A percentile compares a stretch with the other conserved stretches of the same genome.
phyloP scores from a whole-genome alignment of 1,284 basidiomycete genomes.

The Malassezia caprae region DNA sequence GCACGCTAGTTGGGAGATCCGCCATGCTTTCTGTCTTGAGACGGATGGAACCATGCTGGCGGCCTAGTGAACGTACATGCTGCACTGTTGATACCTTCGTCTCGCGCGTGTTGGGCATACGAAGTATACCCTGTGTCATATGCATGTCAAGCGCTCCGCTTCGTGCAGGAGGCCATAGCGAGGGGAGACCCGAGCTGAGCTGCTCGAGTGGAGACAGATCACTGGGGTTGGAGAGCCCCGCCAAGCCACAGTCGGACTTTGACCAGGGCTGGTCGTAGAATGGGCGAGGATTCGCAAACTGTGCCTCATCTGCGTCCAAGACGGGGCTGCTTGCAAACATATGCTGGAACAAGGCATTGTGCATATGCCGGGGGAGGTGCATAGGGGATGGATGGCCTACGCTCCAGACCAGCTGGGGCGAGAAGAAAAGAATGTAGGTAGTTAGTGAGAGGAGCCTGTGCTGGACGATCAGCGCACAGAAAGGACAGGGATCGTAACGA shows the following conservation, averaged over 20 bases:
- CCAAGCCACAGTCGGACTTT: not conserved
- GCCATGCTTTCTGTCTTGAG: not conserved
- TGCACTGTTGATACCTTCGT: slow-evolving; percentile 1
- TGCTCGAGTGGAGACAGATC: not conserved
- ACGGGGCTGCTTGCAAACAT: not conserved
- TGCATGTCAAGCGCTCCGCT: not conserved
- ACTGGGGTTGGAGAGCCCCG: not conserved
- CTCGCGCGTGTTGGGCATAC: not conserved
- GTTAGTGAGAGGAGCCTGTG: not conserved
- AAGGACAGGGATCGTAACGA: not conserved
- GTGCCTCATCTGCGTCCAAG: not conserved
- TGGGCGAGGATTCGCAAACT: not conserved
- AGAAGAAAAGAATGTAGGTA: not conserved
- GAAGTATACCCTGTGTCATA: not conserved
- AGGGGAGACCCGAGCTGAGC: not conserved
- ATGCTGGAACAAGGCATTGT: not conserved
- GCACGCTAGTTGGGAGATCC: not conserved
- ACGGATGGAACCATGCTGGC: slow-evolving; percentile 6
- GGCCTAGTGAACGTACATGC: not conserved
- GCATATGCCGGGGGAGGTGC: not conserved
- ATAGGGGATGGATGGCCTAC: not conserved
- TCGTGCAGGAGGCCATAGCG: not conserved
- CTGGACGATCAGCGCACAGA: not conserved
- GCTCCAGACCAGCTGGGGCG: not conserved
- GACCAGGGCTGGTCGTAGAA: not conserved